These are phyloP conservation scores for Aquilaria agallochum DNA, from an alignment of 441 rosid genomes.

Conservation along the genomic window DNA sequence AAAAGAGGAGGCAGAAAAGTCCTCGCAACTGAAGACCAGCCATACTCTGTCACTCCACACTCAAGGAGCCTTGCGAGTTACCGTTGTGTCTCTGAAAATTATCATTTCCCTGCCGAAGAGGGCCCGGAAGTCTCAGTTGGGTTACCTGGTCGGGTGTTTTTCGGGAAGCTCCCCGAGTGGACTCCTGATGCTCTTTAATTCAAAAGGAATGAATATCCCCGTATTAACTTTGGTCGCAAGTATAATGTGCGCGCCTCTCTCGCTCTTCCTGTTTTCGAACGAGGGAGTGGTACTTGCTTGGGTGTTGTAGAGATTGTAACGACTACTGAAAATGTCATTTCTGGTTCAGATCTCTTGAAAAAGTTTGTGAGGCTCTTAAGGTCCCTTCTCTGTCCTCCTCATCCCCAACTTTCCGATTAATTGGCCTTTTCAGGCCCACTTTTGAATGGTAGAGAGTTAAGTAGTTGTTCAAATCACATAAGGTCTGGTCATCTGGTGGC, in stretches of 20 bases:
- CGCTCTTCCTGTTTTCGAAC: constrained; percentile 62
- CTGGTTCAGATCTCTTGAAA: constrained; percentile 60
- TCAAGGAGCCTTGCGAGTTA: constrained; percentile 52
- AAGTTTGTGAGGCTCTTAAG: constrained; percentile 89
- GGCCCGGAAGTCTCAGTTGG: constrained; percentile 51
- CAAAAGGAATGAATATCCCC: constrained; percentile 61
- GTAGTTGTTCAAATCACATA: too few relatives aligned
- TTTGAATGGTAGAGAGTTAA: too few relatives aligned
- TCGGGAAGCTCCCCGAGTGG: constrained; percentile 76
- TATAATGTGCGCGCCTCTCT: constrained; percentile 67
- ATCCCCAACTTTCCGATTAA: constrained; percentile 7
- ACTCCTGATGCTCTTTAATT: constrained; percentile 90
- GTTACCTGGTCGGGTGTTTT: constrained; percentile 77
- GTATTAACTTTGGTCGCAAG: constrained; percentile 44
- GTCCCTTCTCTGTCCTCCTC: constrained; percentile 27
- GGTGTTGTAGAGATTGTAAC: constrained; percentile 92
- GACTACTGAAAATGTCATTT: constrained; percentile 61
- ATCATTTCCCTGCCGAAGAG: constrained; percentile 59
- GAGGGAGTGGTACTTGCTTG: constrained; percentile 65
- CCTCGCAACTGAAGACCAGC: constrained; percentile 80
- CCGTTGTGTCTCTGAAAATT: constrained; percentile 51
- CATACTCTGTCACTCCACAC: constrained; percentile 43
- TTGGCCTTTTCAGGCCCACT: too few relatives aligned
- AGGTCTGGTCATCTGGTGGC: too few relatives aligned
- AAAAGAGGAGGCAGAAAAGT: constrained; percentile 59